A percentile compares a stretch with the other conserved stretches of the same genome.
These are phyloP conservation scores for Tremella mesenterica DNA, from an alignment of 768 basidiomycete species.

Conservation along the genomic window DNA sequence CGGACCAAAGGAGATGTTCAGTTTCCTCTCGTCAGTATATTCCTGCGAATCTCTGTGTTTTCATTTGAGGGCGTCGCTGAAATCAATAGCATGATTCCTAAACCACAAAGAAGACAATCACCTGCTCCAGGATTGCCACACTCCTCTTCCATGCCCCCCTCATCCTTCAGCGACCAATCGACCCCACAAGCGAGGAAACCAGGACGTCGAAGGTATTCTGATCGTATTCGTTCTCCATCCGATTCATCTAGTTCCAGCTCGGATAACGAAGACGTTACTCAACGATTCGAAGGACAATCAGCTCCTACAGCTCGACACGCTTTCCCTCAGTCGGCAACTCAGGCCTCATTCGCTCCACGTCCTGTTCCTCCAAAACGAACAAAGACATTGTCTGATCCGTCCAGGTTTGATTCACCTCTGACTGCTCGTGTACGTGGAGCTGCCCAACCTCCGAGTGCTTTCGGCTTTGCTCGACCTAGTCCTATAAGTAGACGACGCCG, in stretches of 20 bases:
- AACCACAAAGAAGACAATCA: constrained; percentile 7
- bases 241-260: constrained; percentile 23
- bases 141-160: constrained; percentile 24
- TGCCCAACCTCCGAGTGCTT: constrained; percentile 22
- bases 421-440: constrained; percentile 13
- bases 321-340: constrained; percentile 13
- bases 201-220: constrained; percentile 18
- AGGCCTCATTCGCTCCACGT: constrained; percentile 6
- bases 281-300: constrained; percentile 5
- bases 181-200: constrained; percentile 1
- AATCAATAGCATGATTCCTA: constrained; percentile 15
- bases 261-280: constrained; percentile 9
- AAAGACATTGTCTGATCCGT: constrained; percentile 20
- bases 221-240: constrained; percentile 27
- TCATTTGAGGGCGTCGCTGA: neutral
- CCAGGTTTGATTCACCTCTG: constrained; percentile 19
- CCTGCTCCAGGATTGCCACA: constrained; percentile 19
- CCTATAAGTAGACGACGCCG: constrained; percentile 26
- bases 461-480: constrained; percentile 33
- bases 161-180: constrained; percentile 15
- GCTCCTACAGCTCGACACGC: constrained; percentile 17
- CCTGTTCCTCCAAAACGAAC: constrained; percentile 12
- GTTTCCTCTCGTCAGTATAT: constrained; percentile 26
- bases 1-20: constrained; percentile 23
- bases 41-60: neutral